Conservation (phyloP, 2,329 filamentous ascomycete species). For the Aplosporella prunicola region DNA sequence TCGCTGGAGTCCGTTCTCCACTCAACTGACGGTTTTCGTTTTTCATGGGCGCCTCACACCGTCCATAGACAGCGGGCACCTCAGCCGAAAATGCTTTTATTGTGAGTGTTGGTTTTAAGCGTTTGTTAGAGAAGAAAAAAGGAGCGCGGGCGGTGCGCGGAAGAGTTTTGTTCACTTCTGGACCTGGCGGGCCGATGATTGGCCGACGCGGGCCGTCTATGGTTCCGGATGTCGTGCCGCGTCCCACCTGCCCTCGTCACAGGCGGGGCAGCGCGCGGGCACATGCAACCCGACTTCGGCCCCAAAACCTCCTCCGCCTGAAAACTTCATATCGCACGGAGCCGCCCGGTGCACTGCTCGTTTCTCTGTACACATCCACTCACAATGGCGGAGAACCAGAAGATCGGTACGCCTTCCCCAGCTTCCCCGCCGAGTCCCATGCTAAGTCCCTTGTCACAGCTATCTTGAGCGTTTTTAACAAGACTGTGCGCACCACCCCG, state of each 20-base stretch:
- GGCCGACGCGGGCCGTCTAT: too few species aligned
- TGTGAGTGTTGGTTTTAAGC: conserved; percentile 47
- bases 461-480: conserved; percentile 93
- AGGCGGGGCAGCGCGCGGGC: too few species aligned
- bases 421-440: conserved; percentile 4
- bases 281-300: conserved; percentile 9
- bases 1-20: conserved; percentile 40
- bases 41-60: conserved; percentile 42
- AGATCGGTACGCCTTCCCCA: conserved; percentile 9
- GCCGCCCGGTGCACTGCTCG: background rate
- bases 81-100: conserved; percentile 50
- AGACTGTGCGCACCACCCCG: conserved; percentile 50
- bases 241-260: too few species aligned
- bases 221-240: background rate
- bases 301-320: conserved; percentile 5
- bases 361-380: background rate
- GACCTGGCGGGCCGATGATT: too few species aligned
- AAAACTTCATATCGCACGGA: conserved; percentile 1
- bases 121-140: conserved; percentile 42
- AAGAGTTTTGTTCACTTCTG: too few species aligned
- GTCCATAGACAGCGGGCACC: conserved; percentile 29
- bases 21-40: conserved; percentile 50
- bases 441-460: conserved; percentile 36
- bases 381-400: conserved; percentile 11
- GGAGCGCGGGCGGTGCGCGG: conserved; percentile 12